Evolutionary conservation across 225 moss, liverwort and hornwort genomes (phyloP).

Genomic region (Physcomitrium patens): DNA sequence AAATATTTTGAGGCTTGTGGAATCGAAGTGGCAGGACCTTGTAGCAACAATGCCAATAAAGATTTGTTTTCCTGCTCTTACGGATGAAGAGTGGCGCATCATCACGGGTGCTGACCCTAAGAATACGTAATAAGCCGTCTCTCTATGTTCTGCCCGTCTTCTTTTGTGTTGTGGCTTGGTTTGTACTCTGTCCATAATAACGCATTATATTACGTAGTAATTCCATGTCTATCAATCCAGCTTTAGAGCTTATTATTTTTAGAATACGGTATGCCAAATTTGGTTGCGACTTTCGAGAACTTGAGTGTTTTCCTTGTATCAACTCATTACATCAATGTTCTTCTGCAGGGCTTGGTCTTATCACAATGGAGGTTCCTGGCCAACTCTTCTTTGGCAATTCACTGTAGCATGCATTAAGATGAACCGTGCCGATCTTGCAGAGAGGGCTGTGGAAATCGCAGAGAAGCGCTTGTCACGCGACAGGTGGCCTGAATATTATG

Average conservation of each 20-base stretch:
- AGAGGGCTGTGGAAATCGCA: constrained; percentile 67
- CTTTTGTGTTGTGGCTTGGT: neutral
- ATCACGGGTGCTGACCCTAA: constrained; percentile 94
- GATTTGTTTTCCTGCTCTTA: constrained; percentile 82
- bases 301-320: too few relatives aligned
- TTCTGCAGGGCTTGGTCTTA: constrained; percentile 89
- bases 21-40: constrained; percentile 79
- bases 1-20: constrained; percentile 72
- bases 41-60: constrained; percentile 88
- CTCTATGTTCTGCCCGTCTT: neutral
- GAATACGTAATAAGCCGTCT: constrained; percentile 61
- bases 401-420: constrained; percentile 93
- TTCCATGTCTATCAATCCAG: too few relatives aligned
- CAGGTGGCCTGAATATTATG: constrained; percentile 96
- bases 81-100: constrained; percentile 87
- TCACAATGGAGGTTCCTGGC: constrained; percentile 95
- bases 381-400: constrained; percentile 96
- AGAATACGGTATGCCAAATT: too few relatives aligned
- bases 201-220: too few relatives aligned
- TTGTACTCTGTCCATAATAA: too few relatives aligned
- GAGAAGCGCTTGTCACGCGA: constrained; percentile 72
- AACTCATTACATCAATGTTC: too few relatives aligned
- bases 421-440: constrained; percentile 76
- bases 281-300: neutral
- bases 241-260: too few relatives aligned